Evolutionary conservation across 2,329 filamentous ascomycete genomes (phyloP).

Genomic region (Monosporascus sp.): DNA sequence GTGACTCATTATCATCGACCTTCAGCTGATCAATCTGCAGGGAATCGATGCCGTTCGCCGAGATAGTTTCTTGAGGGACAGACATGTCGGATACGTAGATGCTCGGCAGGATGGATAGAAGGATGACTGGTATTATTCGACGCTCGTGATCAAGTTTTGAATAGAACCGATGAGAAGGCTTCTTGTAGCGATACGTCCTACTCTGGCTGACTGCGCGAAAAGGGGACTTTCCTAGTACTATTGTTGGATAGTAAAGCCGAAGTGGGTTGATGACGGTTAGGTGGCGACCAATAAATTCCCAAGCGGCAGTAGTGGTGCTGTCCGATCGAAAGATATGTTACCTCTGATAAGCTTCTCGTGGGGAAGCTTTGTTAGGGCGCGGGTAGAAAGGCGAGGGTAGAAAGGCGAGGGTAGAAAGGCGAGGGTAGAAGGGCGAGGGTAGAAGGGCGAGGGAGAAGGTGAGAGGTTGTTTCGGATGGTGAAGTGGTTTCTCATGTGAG

Average conservation of each 20-base stretch:
- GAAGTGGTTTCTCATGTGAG: not conserved
- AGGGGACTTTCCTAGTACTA: not conserved
- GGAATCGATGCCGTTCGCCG: conserved; percentile 56
- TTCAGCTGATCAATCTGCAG: conserved; percentile 62
- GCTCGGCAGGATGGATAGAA: conserved; percentile 8
- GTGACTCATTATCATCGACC: conserved; percentile 54
- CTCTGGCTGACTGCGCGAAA: not conserved
- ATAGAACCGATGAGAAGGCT: not conserved
- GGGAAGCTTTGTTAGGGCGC: not conserved
- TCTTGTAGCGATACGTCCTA: not conserved
- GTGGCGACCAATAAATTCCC: not conserved
- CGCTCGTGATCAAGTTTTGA: not conserved
- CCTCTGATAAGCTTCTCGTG: conserved; percentile 22
- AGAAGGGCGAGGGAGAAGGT: not conserved
- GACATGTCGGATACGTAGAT: conserved; percentile 46
- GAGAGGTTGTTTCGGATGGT: not conserved
- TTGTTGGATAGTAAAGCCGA: not conserved
- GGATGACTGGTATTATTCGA: conserved; percentile 5
- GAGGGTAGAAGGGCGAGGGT: not conserved
- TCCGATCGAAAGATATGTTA: conserved; percentile 11
- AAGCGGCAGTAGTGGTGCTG: not conserved
- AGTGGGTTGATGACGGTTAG: not conserved
- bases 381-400: not conserved
- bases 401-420: not conserved
- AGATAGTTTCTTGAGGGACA: conserved; percentile 50